phyloP scores from a whole-genome alignment of 2,329 filamentous ascomycete species.

The Paradendryphiella salina region DNA sequence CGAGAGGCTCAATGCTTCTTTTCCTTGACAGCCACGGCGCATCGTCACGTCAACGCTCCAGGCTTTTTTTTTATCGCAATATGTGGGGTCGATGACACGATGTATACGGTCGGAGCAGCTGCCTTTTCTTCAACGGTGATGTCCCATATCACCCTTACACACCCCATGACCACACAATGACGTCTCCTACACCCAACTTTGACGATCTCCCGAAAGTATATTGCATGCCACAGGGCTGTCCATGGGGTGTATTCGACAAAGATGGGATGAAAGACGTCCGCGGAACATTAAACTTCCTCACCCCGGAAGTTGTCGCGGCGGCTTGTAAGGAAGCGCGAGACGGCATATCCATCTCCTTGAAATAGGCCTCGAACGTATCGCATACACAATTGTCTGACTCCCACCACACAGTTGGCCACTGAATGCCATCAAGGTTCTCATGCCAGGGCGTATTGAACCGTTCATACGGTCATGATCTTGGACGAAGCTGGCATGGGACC shows the following conservation, averaged over 20 bases:
- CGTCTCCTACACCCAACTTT: no score
- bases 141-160: no score
- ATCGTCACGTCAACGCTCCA: conserved; percentile 38
- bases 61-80: conserved; percentile 29
- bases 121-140: no score
- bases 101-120: no score
- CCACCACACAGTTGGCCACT: conserved; percentile 6
- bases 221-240: conserved; percentile 28
- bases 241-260: conserved; percentile 58
- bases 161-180: no score
- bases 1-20: conserved; percentile 4
- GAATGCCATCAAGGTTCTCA: conserved; percentile 21
- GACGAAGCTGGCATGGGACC: conserved; percentile 13
- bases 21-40: conserved; percentile 22
- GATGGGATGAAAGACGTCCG: conserved; percentile 53
- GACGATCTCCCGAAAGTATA: conserved; percentile 13
- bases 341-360: conserved; percentile 21
- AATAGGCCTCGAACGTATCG: conserved; percentile 7
- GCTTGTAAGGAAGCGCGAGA: conserved; percentile 46
- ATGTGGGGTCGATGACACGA: no score
- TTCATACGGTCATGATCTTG: conserved; percentile 32
- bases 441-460: conserved; percentile 32
- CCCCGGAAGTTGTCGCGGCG: conserved; percentile 45
- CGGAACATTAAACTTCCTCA: conserved; percentile 59
- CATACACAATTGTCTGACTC: no score